Conservation (phyloP, 139 green algal species). For the Auxenochlorella pyrenoidosa region DNA sequence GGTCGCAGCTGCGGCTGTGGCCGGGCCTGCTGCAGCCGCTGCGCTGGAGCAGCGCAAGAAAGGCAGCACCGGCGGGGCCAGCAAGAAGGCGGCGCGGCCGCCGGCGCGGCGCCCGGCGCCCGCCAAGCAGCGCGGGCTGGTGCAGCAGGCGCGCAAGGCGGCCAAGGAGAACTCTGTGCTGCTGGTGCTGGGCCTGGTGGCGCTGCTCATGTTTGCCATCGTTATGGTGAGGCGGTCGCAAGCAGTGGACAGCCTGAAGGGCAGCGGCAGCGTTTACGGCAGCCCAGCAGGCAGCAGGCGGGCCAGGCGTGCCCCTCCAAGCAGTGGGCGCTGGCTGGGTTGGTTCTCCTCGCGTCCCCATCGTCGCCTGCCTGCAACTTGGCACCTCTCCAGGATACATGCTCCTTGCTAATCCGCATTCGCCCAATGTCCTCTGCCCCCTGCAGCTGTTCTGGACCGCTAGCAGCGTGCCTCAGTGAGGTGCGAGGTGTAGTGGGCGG, state of each 20-base stretch:
- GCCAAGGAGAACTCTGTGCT: constrained; percentile 4
- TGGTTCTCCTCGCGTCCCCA: neutral
- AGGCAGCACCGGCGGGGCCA: neutral
- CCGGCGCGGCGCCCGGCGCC: constrained; percentile 12
- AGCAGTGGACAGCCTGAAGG: too few species aligned
- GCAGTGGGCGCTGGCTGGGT: too few species aligned
- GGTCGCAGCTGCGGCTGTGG: neutral
- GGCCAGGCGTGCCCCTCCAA: too few species aligned
- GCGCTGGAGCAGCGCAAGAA: constrained; percentile 23
- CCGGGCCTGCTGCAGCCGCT: neutral
- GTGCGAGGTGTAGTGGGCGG: neutral
- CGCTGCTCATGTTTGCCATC: neutral
- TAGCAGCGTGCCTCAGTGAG: constrained; percentile 2
- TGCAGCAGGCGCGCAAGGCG: neutral
- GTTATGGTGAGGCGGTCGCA: neutral
- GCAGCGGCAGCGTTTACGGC: too few species aligned
- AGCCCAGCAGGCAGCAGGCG: too few species aligned
- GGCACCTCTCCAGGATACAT: too few species aligned
- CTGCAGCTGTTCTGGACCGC: constrained; percentile 6
- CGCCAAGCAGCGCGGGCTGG: constrained; percentile 8
- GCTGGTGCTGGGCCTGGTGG: neutral
- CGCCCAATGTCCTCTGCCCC: neutral
- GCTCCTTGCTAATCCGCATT: too few species aligned
- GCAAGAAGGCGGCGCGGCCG: constrained; percentile 19
- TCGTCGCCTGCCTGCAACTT: too few species aligned